A percentile compares a stretch with the other conserved stretches of the same genome.
These are phyloP conservation scores for Fagopyrum esculentum DNA, from an alignment of 148 eudicot genomes.

Conservation along the genomic window DNA sequence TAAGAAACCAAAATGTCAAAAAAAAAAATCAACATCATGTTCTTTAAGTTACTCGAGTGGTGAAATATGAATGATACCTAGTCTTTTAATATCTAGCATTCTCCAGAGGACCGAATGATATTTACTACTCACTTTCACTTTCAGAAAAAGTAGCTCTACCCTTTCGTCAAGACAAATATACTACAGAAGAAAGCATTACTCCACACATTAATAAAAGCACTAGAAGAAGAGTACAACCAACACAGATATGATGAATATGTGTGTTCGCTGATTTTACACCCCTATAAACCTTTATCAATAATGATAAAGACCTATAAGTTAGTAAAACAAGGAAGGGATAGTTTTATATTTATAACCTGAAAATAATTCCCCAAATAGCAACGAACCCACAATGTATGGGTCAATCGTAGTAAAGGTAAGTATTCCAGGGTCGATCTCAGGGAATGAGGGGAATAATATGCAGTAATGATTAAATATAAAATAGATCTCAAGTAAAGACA, in stretches of 20 bases:
- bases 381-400: too few species aligned
- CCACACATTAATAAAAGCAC: not conserved
- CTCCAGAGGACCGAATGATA: not conserved
- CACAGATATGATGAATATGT: not conserved
- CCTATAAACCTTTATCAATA: too few species aligned
- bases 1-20: not conserved
- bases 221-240: not conserved
- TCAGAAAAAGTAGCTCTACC: not conserved
- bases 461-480: too few species aligned
- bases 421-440: too few species aligned
- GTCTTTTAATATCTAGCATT: not conserved
- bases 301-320: too few species aligned
- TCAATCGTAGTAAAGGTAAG: too few species aligned
- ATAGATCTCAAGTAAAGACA: too few species aligned
- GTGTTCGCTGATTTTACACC: not conserved
- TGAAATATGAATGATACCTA: not conserved
- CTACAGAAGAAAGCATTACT: not conserved
- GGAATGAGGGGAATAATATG: too few species aligned
- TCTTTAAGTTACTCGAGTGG: not conserved
- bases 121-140: not conserved
- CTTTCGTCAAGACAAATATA: not conserved
- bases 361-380: too few species aligned
- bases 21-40: not conserved
- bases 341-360: too few species aligned
- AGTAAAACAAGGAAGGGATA: too few species aligned